Base-by-base conservation (phyloP, 441 rosid species). In the Melastoma candidum region DNA sequence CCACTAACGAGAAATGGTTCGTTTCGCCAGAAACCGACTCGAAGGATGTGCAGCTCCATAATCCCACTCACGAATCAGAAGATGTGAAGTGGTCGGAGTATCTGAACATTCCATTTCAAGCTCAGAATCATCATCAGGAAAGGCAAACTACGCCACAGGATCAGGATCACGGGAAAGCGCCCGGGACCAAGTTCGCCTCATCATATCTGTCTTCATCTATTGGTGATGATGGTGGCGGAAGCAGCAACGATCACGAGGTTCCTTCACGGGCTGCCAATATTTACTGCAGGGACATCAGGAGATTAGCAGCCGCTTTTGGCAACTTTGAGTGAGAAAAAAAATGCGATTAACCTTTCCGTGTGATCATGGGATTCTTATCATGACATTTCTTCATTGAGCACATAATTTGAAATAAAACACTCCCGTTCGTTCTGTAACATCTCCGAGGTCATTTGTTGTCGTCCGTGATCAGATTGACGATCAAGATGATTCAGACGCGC, bases 81-180 rank as follows among this genome's bases (percentile, higher is more conserved):
- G 63, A 60, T 3, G 12, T 46, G 49, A 60, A 60, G 48, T 60
- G 63, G 63, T 51, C 57, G 4, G 63, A 60, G 26, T 60, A 60
- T 22, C 51, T 60, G 57, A 51, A 60, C 48, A 22, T 60, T 50
- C 63, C 63, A 4, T 51, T 60, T 29, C 63, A 14, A 8, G 6
- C 41, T 1, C 41, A 36, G 41, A 36, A 17, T 17, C 58, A 56
- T 24, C 43, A 47, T 45, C 63, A 14, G 24, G 57, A 51, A 32
- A 51, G 32, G 50, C 63, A 51, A 32, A 39, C 56, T 51, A 32
- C 47, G 2, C 41, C 50, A 60, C 22, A 17, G 22, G 22, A 17
- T 17, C 41, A 36, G 41, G 8, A 36, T 36, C 39, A 52, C 43
- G 56, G 43, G 46, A 12, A 13, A 17, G 46, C 43, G 46, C 22